Base-by-base conservation (phyloP, 2,329 filamentous ascomycete species). In the Pleurostoma richardsiae region DNA sequence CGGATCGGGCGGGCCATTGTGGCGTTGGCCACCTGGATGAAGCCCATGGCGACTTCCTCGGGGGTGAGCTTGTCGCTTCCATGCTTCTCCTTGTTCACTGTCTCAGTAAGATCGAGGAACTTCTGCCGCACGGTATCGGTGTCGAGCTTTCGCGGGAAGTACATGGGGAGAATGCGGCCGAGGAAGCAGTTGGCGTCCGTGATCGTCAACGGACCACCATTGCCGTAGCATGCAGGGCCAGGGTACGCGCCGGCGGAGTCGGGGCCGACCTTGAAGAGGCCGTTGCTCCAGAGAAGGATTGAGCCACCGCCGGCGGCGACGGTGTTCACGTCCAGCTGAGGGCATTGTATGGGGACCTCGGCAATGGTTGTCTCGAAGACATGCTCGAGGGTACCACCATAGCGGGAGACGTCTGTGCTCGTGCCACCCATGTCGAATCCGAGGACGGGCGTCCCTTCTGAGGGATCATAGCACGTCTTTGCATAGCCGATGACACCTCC, bases 181-280 rank as follows among this genome's bases (percentile, higher is more conserved):
- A 87, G 74, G 54, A 83, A 82, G 3, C 86, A 62, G 53, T 86
- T 87, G 3, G 84, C 83, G 59, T 88, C 83, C 1, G 84, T 88
- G 38, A 88, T 83, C 2, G 84, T 85, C 29, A 85, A 63, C 29
- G 83, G 83, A 0, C 83, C 83, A 3, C 76, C 80, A 60, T 87
- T 87, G 29, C 83, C 72, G 59, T 87, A 86, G 52, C 83, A 86
- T 4, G 81, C 82, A 27, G 84, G 84, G 2, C 85, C 84, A n/a
- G 84, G 83, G 57, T 86, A 81, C 26, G 84, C 82, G 41, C 80
- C 77, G 4, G 83, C 83, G 42, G 80, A 84, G 56, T 85, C 80
- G 2, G 82, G 82, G 1, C 82, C 82, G 8, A 85, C 82, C 1
- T 81, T 76, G 48, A 86, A 85, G 1, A 86, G 64, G 1, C 83